Base-by-base conservation (phyloP, 306 rosid genomes). In the Casuarina cunninghamiana region DNA sequence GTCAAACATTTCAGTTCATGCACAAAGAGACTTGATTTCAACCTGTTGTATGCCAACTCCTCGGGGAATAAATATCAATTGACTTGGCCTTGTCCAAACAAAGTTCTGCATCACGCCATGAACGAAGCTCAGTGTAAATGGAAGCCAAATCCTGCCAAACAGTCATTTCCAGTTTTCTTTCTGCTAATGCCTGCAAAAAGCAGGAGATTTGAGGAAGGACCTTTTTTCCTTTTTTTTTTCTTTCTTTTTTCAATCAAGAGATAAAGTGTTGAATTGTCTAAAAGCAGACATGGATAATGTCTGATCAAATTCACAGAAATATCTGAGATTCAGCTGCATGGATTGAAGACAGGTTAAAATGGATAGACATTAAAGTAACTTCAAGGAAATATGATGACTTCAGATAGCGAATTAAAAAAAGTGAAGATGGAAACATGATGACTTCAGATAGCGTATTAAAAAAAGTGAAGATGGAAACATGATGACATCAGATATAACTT, bases 81-180 rank as follows among this genome's bases (percentile, higher is more conserved):
- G 86, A 72, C 62, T 84, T 85, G 71, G 99, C 94, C 72, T 89
- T 89, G 75, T 86, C 86, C 55, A 78, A 72, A 60, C 97, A 95
- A 72, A 90, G 84, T 86, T 95, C 90, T 75, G 97, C 97, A 84
- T 95, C 97, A 76, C 77, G 80, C 83, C 86, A 86, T 58, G 86
- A 78, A 77, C 88, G 87, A 4, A 90, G 87, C 45, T 86, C 84
- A 3, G 84, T 78, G 82, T 93, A 93, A 84, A 90, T 83, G 77
- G 87, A 63, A 73, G 97, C 93, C 85, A 93, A 83, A 82, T 90
- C 98, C 76, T 83, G 90, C 98, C 98, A 91, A 62, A 88, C 89
- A 86, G 84, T 89, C 68, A 72, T 87, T 78, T 91, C 95, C 85
- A 89, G 76, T 53, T 81, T 83, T 60, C 82, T 80, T 75, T 87